Evolutionary conservation across 1,139 yeast genomes (phyloP).

Genomic region (Saccharomyces hybrid): DNA sequence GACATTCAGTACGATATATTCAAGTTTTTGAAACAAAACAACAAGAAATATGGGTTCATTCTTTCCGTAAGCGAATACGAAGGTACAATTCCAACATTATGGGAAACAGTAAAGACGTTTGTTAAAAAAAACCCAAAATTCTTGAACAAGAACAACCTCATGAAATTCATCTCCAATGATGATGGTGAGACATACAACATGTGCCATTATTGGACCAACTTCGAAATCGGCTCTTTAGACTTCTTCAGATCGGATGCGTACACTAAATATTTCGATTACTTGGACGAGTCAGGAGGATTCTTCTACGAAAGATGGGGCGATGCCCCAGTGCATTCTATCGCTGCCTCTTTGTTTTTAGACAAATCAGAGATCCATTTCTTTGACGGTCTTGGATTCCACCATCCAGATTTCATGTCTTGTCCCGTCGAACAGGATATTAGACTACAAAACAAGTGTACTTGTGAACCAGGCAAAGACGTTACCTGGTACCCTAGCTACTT

Average conservation of each 20-base stretch:
- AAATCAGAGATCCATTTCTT: conserved; percentile 65
- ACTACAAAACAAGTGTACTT: conserved; percentile 49
- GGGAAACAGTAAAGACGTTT: conserved; percentile 70
- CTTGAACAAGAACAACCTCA: conserved; percentile 55
- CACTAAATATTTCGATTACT: conserved; percentile 54
- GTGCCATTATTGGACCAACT: conserved; percentile 87
- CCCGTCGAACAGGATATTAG: conserved; percentile 56
- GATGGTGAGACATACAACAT: conserved; percentile 60
- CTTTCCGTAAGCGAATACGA: conserved; percentile 77
- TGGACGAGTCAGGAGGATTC: conserved; percentile 78
- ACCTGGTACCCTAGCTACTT: conserved; percentile 30
- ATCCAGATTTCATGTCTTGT: conserved; percentile 70
- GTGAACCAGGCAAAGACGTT: conserved; percentile 43
- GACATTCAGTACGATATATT: conserved; percentile 77
- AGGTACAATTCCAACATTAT: conserved; percentile 71
- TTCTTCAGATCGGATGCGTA: conserved; percentile 72
- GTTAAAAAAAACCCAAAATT: conserved; percentile 57
- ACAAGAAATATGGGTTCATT: conserved; percentile 70
- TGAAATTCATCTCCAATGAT: conserved; percentile 67
- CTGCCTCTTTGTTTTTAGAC: conserved; percentile 67
- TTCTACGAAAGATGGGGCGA: conserved; percentile 93
- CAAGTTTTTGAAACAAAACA: conserved; percentile 68
- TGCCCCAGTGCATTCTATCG: conserved; percentile 85
- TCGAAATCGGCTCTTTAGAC: conserved; percentile 67
- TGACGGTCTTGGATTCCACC: conserved; percentile 77